These are phyloP conservation scores for Flaveria trinervia DNA, from an alignment of 129 eudicot genomes.

Conservation along the genomic window DNA sequence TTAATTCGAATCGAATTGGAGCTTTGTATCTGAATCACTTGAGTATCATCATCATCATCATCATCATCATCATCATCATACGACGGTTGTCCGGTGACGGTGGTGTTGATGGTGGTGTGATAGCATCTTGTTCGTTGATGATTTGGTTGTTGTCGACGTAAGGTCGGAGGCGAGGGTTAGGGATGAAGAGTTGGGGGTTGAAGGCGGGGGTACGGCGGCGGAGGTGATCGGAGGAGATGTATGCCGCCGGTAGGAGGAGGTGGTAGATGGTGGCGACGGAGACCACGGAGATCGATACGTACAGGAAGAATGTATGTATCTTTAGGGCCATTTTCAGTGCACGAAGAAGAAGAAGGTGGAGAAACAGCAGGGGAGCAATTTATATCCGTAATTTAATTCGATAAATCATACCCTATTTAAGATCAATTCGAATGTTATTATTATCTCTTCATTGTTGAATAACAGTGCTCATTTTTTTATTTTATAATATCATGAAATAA, in stretches of 20 bases:
- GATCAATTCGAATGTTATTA: not conserved
- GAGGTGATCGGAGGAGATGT: conserved; percentile 19
- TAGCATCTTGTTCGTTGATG: conserved; percentile 15
- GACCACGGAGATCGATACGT: conserved; percentile 38
- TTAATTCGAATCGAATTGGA: not conserved
- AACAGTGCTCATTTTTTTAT: too few relatives aligned
- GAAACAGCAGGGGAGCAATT: not conserved
- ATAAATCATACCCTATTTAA: not conserved
- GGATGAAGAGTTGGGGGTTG: conserved; percentile 30
- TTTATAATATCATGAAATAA: too few relatives aligned
- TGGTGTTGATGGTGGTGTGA: not conserved
- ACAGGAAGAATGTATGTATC: conserved; percentile 42
- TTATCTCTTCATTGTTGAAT: too few relatives aligned
- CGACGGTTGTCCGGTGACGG: not conserved
- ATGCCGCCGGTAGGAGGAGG: conserved; percentile 31
- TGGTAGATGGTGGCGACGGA: conserved; percentile 45
- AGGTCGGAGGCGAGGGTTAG: conserved; percentile 29
- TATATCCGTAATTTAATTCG: not conserved
- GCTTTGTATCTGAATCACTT: not conserved
- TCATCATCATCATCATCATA: not conserved
- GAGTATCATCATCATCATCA: not conserved
- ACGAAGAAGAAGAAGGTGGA: not conserved
- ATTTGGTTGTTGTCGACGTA: conserved; percentile 19
- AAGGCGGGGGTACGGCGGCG: conserved; percentile 27
- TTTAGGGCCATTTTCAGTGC: conserved; percentile 40